Evolutionary conservation across 2,329 filamentous ascomycete species (phyloP), one percentile per base, ranked within the genome.

Genomic region (Metarhizium anisopliae): DNA sequence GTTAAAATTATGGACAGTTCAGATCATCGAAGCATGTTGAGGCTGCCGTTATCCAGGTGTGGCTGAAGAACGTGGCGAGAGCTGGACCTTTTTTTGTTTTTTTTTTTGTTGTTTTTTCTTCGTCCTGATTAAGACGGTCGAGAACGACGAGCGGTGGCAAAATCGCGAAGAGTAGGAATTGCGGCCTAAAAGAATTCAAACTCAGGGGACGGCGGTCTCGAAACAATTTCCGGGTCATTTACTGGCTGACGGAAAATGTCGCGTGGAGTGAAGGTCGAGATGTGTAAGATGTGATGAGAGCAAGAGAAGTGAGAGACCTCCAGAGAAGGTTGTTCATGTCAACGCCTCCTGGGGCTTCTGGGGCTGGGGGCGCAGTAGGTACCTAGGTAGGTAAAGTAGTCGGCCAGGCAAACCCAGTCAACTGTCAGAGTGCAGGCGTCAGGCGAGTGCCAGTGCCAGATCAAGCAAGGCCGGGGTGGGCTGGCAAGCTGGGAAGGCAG

Each of bases 1-100:
- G 47, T 58, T 54, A 54, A 52, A 25, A 53, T 51, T 45, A 36
- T 16, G 54, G 30, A 51, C 53, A 18, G 55, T 58, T 56, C 38
- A 56, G 57, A 59, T 65, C 64, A 70, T 66, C 63, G 60, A 62
- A 61, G 63, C 69, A 71, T 71, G 64, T 69, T 69, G 67, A 63
- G 64, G 67, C 66, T 64, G 64, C 62, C 63, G 60, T 57, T 62
- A 62, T 67, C 61, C 54, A 67, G 65, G 69, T 74, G 71, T 74
- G 71, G 71, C 71, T 74, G 71, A 64, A 68, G 68, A 71, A 63
- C 70, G 71, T 74, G 71, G 71, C 71, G 71, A 74, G 68, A 74
- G 71, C 70, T 72, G 65, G 56, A 58, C 38, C 38, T 16, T 13
- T 40, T 40, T 16, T 16, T 40, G 8, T 43, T 29, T 62, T 63